These are phyloP conservation scores for Rhizophora mangle DNA, from an alignment of 345 rosid species.

Conservation along the genomic window DNA sequence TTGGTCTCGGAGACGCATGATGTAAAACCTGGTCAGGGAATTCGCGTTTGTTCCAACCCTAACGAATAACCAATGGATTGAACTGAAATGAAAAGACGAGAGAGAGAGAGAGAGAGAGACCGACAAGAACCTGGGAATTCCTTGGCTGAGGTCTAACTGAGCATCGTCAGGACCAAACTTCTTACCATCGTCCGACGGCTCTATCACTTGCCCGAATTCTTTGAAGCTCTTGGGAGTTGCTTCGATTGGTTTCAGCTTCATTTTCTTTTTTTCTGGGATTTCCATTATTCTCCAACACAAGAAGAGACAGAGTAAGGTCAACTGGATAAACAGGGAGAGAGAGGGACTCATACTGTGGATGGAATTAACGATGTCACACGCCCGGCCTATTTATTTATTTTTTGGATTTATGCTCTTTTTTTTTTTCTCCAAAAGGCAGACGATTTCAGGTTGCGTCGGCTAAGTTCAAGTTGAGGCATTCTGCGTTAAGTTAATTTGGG, in stretches of 20 bases:
- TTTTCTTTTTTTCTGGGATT: background rate
- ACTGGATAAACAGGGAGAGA: too few relatives aligned
- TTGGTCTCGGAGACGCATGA: slow-evolving; percentile 47
- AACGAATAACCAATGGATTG: background rate
- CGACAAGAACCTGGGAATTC: slow-evolving; percentile 54
- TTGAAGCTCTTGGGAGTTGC: slow-evolving; percentile 64
- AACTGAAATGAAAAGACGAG: background rate
- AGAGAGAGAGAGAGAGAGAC: background rate
- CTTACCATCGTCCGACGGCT: slow-evolving; percentile 52
- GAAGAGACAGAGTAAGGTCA: too few relatives aligned
- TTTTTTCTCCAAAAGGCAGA: too few relatives aligned
- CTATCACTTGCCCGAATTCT: slow-evolving; percentile 71
- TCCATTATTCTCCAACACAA: too few relatives aligned
- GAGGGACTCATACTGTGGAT: too few relatives aligned
- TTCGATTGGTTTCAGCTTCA: slow-evolving; percentile 58
- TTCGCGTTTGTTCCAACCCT: too few relatives aligned
- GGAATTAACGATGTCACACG: too few relatives aligned
- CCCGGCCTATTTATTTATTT: too few relatives aligned
- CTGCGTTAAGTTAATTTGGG: too few relatives aligned
- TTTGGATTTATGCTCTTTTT: too few relatives aligned
- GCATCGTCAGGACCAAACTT: slow-evolving; percentile 74
- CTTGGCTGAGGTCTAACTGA: slow-evolving; percentile 62
- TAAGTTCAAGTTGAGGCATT: too few relatives aligned
- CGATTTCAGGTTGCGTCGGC: too few relatives aligned
- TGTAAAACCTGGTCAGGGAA: slow-evolving; percentile 45